Conservation (phyloP, 2,329 filamentous ascomycete species). For the Teratosphaeria destructans region DNA sequence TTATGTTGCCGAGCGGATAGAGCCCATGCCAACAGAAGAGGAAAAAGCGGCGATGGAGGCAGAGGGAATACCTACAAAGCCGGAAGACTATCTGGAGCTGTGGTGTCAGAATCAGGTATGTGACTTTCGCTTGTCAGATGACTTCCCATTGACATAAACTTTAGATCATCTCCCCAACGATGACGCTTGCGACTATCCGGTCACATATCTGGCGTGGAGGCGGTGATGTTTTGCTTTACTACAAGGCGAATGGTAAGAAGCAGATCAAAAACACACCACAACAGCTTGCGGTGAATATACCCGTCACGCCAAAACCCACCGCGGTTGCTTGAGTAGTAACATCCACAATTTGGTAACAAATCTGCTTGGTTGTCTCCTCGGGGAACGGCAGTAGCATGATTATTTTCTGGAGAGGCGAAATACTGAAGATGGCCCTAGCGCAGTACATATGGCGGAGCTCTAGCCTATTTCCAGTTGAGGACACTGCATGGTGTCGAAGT, state of each 20-base stretch:
- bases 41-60: slow-evolving; percentile 3
- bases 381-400: not conserved
- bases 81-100: slow-evolving; percentile 88
- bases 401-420: not conserved
- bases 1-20: slow-evolving; percentile 87
- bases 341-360: not conserved
- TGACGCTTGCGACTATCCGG: slow-evolving; percentile 88
- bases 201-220: slow-evolving; percentile 90
- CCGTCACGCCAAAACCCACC: slow-evolving; percentile 5
- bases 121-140: slow-evolving; percentile 28
- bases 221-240: slow-evolving; percentile 83
- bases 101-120: slow-evolving; percentile 87
- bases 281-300: slow-evolving; percentile 1
- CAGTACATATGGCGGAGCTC: not conserved
- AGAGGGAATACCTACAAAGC: slow-evolving; percentile 53
- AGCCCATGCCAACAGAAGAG: slow-evolving; percentile 43
- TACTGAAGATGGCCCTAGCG: not conserved
- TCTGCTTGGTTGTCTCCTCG: not conserved
- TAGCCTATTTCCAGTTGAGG: not conserved
- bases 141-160: slow-evolving; percentile 5
- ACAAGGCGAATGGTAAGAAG: slow-evolving; percentile 85
- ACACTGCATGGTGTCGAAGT: not conserved
- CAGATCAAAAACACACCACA: slow-evolving; percentile 30
- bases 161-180: slow-evolving; percentile 60
- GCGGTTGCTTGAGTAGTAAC: not conserved